phyloP scores from a whole-genome alignment of 176 grass and related monocot species.

The Ampelocalamus luodianensis region DNA sequence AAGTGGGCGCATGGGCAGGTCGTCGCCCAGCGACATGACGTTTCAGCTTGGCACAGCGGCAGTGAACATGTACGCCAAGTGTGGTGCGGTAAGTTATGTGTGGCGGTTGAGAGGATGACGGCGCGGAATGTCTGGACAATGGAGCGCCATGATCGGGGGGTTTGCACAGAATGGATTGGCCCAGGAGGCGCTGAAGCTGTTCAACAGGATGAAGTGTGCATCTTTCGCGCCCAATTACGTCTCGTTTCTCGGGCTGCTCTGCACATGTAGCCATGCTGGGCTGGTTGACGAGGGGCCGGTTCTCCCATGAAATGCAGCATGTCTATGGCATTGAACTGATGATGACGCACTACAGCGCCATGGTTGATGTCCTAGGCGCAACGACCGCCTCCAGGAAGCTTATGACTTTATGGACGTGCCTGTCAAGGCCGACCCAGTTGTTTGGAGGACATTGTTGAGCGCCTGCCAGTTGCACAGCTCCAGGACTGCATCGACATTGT shows the following conservation, averaged over 20 bases:
- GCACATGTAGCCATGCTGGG: constrained; percentile 56
- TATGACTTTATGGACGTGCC: constrained; percentile 55
- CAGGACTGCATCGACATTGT: constrained; percentile 42
- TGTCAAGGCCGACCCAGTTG: constrained; percentile 34
- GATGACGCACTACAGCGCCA: constrained; percentile 65
- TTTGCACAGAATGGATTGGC: constrained; percentile 59
- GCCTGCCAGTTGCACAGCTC: constrained; percentile 63
- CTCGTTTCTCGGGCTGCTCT: constrained; percentile 63
- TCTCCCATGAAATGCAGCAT: constrained; percentile 62
- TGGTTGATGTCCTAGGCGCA: constrained; percentile 68
- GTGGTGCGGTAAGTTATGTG: constrained; percentile 39
- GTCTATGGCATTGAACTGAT: constrained; percentile 47
- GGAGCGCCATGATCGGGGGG: constrained; percentile 65
- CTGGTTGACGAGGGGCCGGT: constrained; percentile 47
- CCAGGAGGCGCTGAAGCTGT: constrained; percentile 43
- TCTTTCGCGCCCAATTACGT: constrained; percentile 51
- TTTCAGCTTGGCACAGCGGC: constrained; percentile 56
- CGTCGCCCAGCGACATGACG: constrained; percentile 31
- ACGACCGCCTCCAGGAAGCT: constrained; percentile 50
- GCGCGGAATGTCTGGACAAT: constrained; percentile 61
- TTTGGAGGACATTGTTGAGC: constrained; percentile 60
- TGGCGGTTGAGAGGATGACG: constrained; percentile 34
- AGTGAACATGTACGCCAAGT: constrained; percentile 70
- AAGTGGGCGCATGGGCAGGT: constrained; percentile 63
- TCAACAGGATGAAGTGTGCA: constrained; percentile 46